These are phyloP conservation scores for Plenodomus tracheiphilus DNA, from an alignment of 2,329 filamentous ascomycete species.

Conservation along the genomic window DNA sequence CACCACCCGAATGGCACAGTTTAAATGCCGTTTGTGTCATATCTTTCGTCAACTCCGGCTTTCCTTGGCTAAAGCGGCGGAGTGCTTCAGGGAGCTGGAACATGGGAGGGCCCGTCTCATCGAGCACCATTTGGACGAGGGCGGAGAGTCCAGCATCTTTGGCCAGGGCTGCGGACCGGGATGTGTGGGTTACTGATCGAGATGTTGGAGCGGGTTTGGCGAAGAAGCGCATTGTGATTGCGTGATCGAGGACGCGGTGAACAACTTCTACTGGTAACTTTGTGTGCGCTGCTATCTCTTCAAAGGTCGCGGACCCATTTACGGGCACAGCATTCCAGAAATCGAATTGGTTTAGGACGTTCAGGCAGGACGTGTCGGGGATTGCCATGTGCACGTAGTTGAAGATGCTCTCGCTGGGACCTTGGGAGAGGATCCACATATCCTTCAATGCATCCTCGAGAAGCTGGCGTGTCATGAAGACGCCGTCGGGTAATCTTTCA, in stretches of 20 bases:
- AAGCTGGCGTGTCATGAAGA: conserved; percentile 50
- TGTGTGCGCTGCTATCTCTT: conserved; percentile 32
- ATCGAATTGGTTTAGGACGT: conserved; percentile 57
- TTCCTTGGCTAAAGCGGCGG: conserved; percentile 29
- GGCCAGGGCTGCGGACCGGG: conserved; percentile 34
- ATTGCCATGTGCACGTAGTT: conserved; percentile 42
- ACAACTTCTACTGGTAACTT: conserved; percentile 33
- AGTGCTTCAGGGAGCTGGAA: conserved; percentile 33
- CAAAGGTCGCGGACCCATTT: conserved; percentile 48
- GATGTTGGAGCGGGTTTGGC: conserved; percentile 16
- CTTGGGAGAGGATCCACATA: conserved; percentile 52
- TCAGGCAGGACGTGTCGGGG: conserved; percentile 51
- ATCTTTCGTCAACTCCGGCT: conserved; percentile 23
- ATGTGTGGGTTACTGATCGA: conserved; percentile 28
- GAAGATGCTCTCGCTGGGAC: conserved; percentile 56
- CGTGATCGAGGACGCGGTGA: conserved; percentile 39
- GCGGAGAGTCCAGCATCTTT: conserved; percentile 27
- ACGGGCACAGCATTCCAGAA: conserved; percentile 58
- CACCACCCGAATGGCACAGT: conserved; percentile 30
- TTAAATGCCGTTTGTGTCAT: conserved; percentile 34
- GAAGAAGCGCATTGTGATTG: conserved; percentile 44
- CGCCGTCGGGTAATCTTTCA: conserved; percentile 47
- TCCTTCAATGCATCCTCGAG: conserved; percentile 53
- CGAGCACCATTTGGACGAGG: conserved; percentile 29
- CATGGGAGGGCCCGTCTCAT: conserved; percentile 33